Evolutionary conservation across 495 filamentous ascomycete species (phyloP), one percentile per base, ranked within the genome.

Genomic region (Glonium stellatum): DNA sequence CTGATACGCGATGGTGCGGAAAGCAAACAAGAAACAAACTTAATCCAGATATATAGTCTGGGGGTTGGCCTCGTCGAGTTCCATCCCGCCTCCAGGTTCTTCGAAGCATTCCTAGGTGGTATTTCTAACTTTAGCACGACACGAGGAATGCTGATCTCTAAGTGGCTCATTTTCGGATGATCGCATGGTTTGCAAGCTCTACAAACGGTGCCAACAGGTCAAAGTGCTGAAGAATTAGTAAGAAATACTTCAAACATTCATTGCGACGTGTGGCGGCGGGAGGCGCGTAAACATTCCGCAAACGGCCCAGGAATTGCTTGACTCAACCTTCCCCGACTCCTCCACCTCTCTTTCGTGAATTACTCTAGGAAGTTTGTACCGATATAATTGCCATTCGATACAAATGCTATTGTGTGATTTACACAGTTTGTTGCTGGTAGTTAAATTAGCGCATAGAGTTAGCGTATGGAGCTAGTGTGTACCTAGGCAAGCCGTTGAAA

Each of bases 11-110:
- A 64, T 61, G 61, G 64, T 64, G 65, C 35, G 50, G 48, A 44
- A 58, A 54, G 31, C 58, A 68, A 68, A 68, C 62, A 62, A 55
- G 49, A 39, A 64, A 57, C 62, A 57, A 68, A 54, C 58, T 57
- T 60, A 58, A 63, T 62, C 65, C 58, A 58, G 65, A 67, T 68
- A 68, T 68, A 65, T 62, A 68, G 54, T 36, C 19, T 27, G 23
- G 21, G 51, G 52, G 49, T 52, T 23, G 46, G 47, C 42, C 25
- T 27, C 6, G 11, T 25, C 46, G 50, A 65, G 57, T 67, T 60
- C 61, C 42, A 63, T 48, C 65, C 65, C 64, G 61, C 65, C 60
- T 58, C 58, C 15, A 39, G 36, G 39, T 58, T 62, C 31, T 54
- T 51, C 18, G 18, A 21, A 41, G 49, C 64, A 63, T 63, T 63